Percentiles rank a stretch among this genome's conserved stretches.
phyloP scores from a whole-genome alignment of 331 rosid species.

The Malus hybrid region DNA sequence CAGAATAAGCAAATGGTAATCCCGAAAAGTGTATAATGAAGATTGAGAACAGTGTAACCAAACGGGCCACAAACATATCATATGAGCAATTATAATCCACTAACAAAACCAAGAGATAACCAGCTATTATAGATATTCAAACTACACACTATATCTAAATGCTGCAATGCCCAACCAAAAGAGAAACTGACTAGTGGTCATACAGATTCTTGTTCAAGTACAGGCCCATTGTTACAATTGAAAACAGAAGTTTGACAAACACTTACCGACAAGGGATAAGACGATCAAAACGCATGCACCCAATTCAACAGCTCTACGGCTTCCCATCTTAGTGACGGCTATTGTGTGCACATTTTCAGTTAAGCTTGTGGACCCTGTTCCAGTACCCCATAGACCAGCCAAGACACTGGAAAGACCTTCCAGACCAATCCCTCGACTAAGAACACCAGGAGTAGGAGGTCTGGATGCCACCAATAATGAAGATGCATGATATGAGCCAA shows the following conservation, averaged over 20 bases:
- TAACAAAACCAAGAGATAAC: neutral
- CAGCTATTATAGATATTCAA: neutral
- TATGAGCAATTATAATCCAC: neutral
- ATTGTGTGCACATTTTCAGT: conserved; percentile 96
- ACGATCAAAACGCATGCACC: conserved; percentile 82
- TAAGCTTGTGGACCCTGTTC: conserved; percentile 85
- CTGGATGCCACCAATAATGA: conserved; percentile 94
- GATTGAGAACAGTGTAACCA: neutral
- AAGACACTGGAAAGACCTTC: conserved; percentile 87
- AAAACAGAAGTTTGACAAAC: conserved; percentile 10
- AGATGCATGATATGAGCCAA: conserved; percentile 97
- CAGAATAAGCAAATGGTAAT: neutral
- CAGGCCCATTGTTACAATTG: neutral
- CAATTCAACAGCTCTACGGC: conserved; percentile 91
- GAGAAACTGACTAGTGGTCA: neutral
- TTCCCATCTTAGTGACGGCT: conserved; percentile 99
- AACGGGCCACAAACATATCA: neutral
- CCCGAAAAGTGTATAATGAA: neutral
- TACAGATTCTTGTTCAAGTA: neutral
- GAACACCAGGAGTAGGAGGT: conserved; percentile 94
- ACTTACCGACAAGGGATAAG: conserved; percentile 87
- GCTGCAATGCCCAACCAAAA: neutral
- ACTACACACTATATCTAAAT: neutral
- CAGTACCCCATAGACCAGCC: conserved; percentile 99
- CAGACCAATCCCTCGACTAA: conserved; percentile 95